Evolutionary conservation across 2,329 filamentous ascomycete genomes (phyloP), one percentile per base, ranked within the genome.

Genomic region (Exophiala calicioides): DNA sequence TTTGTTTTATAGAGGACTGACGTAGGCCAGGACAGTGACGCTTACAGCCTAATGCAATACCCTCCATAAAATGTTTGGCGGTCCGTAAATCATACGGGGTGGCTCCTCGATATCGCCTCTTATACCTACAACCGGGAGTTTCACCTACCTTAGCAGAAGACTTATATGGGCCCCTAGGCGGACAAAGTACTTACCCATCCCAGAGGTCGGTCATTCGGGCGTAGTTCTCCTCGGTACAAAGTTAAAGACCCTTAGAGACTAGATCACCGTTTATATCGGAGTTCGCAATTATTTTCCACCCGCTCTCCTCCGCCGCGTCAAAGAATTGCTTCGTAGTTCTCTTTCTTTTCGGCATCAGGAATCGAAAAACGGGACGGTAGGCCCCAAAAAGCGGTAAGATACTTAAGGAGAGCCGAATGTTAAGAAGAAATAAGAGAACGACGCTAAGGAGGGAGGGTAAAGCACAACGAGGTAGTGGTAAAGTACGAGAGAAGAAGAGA

Each of bases 271-370:
- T 47, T 20, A 59, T 40, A 19, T 42, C 35, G 44, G 44, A 32
- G 31, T 56, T 29, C 19, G 37, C 32, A 35, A 44, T 43, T 21
- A 21, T 29, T 37, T 50, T 5, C 38, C 21, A 41, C 29, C 44
- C 44, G 29, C 56, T 47, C 36, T 41, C 33, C 50, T 59, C 53
- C 31, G 52, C 50, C 49, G 58, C 32, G 51, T 58, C 39, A 44
- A 57, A 54, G 29, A 58, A 50, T 45, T 56, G 75, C 20, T 76
- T 75, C 62, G 69, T 68, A 52, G 72, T 72, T 53, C 65, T 67
- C 58, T 71, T 62, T 53, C 65, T 73, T 57, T 70, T 70, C 42
- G 72, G 72, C 54, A 72, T 72, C 52, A 64, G 65, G 47, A 67
- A 69, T 46, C 12, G 41, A 29, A 12, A 15, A 39, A 29, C 21